Evolutionary conservation across 495 filamentous ascomycete genomes (phyloP).

Genomic region (Darksidea phi): DNA sequence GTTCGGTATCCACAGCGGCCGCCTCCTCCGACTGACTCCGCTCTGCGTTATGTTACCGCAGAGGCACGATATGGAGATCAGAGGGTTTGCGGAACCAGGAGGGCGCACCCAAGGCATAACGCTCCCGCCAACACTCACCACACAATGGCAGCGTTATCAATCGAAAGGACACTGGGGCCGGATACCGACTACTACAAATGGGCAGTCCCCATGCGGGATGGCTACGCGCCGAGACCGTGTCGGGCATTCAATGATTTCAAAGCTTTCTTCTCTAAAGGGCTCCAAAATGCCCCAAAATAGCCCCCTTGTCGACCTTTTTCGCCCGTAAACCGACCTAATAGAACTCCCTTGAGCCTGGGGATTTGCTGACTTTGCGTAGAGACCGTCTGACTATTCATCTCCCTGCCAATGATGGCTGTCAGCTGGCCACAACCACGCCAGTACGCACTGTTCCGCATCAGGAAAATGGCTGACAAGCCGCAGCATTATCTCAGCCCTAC

Average conservation of each 20-base stretch:
- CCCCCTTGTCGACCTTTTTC: background rate
- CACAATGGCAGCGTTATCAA: no score
- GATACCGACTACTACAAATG: no score
- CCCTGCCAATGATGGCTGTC: conserved; percentile 7
- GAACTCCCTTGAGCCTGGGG: background rate
- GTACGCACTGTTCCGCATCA: background rate
- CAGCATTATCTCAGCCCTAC: conserved; percentile 30
- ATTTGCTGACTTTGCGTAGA: background rate
- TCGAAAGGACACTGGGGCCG: no score
- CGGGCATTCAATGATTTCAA: no score
- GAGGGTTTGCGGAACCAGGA: no score
- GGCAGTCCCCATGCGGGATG: no score
- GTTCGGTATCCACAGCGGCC: background rate
- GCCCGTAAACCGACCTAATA: background rate
- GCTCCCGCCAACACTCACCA: no score
- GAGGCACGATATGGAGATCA: no score
- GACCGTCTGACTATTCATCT: conserved; percentile 1
- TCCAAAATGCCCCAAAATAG: conserved; percentile 13
- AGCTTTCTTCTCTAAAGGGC: background rate
- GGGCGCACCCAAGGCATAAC: no score
- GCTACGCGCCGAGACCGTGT: no score
- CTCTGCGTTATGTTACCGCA: no score
- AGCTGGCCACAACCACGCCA: conserved; percentile 5
- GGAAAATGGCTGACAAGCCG: conserved; percentile 30
- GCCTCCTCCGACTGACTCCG: background rate